Percentiles rank a stretch among this genome's conserved stretches.
phyloP scores from a whole-genome alignment of 768 basidiomycete genomes.

The Boletus sensibilis region DNA sequence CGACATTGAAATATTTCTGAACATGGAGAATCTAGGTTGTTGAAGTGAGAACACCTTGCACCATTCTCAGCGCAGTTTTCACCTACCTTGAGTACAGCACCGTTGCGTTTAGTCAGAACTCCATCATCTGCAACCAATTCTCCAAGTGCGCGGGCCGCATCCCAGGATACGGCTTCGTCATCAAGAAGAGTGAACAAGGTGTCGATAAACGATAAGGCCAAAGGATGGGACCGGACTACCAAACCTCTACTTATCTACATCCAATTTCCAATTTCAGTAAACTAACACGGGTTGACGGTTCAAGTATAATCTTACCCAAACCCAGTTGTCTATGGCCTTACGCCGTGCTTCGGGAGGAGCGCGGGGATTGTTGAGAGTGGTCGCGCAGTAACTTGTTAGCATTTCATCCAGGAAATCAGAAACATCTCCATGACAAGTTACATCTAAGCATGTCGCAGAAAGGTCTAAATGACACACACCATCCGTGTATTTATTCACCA shows the following conservation, averaged over 20 bases:
- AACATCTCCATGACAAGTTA: conserved; percentile 39
- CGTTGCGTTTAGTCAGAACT: conserved; percentile 73
- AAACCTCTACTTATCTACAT: conserved; percentile 75
- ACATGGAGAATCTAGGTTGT: conserved; percentile 60
- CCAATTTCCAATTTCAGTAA: conserved; percentile 2
- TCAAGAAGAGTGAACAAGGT: conserved; percentile 68
- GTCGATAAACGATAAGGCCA: conserved; percentile 55
- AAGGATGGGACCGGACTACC: conserved; percentile 67
- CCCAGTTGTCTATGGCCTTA: conserved; percentile 58
- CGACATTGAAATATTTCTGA: conserved; percentile 69
- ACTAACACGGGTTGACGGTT: not conserved
- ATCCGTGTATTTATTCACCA: conserved; percentile 76
- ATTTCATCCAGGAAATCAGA: conserved; percentile 43
- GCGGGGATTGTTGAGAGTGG: conserved; percentile 40
- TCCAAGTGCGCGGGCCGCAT: conserved; percentile 77
- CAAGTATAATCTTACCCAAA: conserved; percentile 53
- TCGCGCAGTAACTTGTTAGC: conserved; percentile 48
- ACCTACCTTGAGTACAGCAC: conserved; percentile 73
- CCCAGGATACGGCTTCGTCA: conserved; percentile 62
- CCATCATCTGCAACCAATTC: conserved; percentile 58
- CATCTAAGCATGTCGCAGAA: not conserved
- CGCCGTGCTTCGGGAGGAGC: conserved; percentile 41
- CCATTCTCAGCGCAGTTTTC: not conserved
- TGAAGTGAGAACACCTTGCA: not conserved
- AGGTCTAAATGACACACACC: conserved; percentile 42